These are phyloP conservation scores for Casuarina glauca DNA, from an alignment of 306 rosid species.

Conservation along the genomic window DNA sequence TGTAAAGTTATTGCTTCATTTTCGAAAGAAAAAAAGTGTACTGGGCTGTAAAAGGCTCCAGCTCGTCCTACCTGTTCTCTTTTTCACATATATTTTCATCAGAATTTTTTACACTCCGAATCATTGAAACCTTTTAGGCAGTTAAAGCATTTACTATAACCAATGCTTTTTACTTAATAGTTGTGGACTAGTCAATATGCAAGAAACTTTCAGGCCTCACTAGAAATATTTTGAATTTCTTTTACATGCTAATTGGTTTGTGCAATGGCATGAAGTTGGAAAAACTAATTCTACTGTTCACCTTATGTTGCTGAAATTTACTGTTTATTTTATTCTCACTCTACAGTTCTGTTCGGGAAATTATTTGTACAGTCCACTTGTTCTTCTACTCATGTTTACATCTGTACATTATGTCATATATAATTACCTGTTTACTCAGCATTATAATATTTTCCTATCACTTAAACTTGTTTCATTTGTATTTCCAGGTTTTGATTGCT, in stretches of 20 bases:
- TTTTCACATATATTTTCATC: neutral
- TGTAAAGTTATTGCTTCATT: neutral
- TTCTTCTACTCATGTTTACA: neutral
- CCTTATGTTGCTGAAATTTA: slow-evolving; percentile 12
- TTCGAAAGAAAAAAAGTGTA: neutral
- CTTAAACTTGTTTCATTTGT: neutral
- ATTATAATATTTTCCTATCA: neutral
- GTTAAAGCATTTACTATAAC: neutral
- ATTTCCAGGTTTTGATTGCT: neutral
- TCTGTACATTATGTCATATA: slow-evolving; percentile 1
- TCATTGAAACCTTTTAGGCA: neutral
- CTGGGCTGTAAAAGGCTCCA: neutral
- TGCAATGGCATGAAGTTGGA: neutral
- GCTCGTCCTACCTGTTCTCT: neutral
- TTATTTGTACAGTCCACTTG: neutral
- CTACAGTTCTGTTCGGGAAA: slow-evolving; percentile 9
- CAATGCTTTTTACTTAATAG: neutral
- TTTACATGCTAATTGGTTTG: neutral
- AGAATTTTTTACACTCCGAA: no score
- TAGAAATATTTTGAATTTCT: neutral
- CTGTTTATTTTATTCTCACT: slow-evolving; percentile 7
- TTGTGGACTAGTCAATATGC: neutral
- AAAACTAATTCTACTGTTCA: neutral
- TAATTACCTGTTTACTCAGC: slow-evolving; percentile 9
- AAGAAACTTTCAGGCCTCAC: neutral